A percentile compares a stretch with the other conserved stretches of the same genome.
Conservation (phyloP, 2,329 filamentous ascomycete genomes). For the Hyphodiscus sp. region DNA sequence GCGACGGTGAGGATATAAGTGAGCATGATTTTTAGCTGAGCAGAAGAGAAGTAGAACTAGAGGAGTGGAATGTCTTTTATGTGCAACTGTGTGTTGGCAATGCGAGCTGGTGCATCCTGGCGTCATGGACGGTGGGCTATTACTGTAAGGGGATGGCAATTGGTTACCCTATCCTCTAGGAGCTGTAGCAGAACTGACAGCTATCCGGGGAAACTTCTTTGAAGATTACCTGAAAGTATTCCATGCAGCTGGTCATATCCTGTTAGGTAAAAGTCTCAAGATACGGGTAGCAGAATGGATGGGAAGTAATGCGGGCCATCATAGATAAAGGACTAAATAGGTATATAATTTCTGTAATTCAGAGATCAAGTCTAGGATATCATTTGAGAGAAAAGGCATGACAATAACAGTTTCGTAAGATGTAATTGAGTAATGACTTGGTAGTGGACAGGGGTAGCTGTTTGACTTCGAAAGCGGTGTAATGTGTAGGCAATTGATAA, state of each 20-base stretch:
- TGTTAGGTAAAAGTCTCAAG: background rate
- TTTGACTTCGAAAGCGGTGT: background rate
- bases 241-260: background rate
- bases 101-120: background rate
- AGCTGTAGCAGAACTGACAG: background rate
- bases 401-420: background rate
- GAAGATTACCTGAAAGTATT: background rate
- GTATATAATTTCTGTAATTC: background rate
- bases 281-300: background rate
- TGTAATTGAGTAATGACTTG: background rate
- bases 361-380: too few species aligned
- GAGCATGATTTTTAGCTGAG: slow-evolving; percentile 20
- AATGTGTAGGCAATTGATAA: background rate
- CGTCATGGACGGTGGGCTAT: background rate
- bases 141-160: background rate
- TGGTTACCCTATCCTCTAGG: background rate
- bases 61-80: slow-evolving; percentile 1
- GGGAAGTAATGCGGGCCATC: background rate
- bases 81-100: background rate
- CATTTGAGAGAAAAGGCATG: background rate
- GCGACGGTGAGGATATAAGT: slow-evolving; percentile 20
- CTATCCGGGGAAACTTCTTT: background rate
- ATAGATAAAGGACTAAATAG: background rate
- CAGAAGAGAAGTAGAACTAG: background rate
- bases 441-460: background rate